Evolutionary conservation across 257 asterid genomes (phyloP).

Genomic region (Rauvolfia tetraphylla): DNA sequence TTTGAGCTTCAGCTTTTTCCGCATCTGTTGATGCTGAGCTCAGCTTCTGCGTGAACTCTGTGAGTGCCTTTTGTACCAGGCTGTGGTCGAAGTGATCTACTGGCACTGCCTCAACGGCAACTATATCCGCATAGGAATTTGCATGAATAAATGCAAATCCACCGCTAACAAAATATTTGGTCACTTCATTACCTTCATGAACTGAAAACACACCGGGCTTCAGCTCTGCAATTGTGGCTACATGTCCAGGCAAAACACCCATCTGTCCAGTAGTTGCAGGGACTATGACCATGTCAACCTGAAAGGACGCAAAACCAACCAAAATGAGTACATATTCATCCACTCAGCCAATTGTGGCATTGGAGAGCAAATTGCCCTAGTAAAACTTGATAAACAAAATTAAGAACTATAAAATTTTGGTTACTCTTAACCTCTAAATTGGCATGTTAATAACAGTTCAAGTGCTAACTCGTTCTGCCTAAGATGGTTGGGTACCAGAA

Average conservation of each 20-base stretch:
- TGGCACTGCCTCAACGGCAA: constrained; percentile 74
- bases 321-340: background rate
- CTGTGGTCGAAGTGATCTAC: constrained; percentile 57
- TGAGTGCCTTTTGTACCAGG: constrained; percentile 65
- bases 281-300: constrained; percentile 90
- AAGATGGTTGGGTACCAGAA: too few species aligned
- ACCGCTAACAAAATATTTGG: constrained; percentile 64
- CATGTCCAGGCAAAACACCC: constrained; percentile 95
- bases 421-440: background rate
- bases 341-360: background rate
- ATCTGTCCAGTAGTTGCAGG: constrained; percentile 87
- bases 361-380: background rate
- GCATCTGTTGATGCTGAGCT: constrained; percentile 66
- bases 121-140: constrained; percentile 68
- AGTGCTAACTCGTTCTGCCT: background rate
- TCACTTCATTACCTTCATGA: constrained; percentile 66
- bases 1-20: constrained; percentile 90
- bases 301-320: background rate
- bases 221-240: constrained; percentile 81
- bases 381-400: background rate
- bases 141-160: constrained; percentile 80
- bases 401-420: background rate
- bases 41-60: constrained; percentile 69
- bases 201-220: constrained; percentile 75
- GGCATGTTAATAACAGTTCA: background rate